Conservation (phyloP, 2,329 filamentous ascomycete genomes). For the Podosphaera fusca region DNA sequence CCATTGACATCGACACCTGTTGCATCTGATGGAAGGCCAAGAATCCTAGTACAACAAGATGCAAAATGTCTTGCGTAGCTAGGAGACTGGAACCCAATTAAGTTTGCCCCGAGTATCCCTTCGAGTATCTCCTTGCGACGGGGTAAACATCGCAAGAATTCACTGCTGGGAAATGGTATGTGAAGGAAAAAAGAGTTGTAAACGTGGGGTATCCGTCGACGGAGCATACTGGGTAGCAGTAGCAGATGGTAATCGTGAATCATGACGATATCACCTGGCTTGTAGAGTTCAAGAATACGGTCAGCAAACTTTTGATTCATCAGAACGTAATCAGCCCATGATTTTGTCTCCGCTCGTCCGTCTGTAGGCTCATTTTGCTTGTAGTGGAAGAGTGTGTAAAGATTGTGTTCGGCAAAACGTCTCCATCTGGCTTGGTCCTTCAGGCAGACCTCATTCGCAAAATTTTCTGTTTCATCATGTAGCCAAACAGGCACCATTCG, state of each 20-base stretch:
- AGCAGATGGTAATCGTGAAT: constrained; percentile 91
- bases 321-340: constrained; percentile 82
- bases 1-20: constrained; percentile 77
- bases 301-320: constrained; percentile 88
- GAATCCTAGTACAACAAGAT: constrained; percentile 75
- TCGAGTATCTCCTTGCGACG: constrained; percentile 77
- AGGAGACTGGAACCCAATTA: constrained; percentile 88
- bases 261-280: constrained; percentile 76
- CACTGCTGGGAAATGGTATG: constrained; percentile 84
- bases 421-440: constrained; percentile 74
- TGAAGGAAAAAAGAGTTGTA: constrained; percentile 92
- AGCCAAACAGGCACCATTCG: constrained; percentile 79
- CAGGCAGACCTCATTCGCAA: constrained; percentile 42
- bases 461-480: constrained; percentile 46
- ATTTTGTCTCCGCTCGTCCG: constrained; percentile 54
- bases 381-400: constrained; percentile 90
- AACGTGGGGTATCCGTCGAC: constrained; percentile 66
- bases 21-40: constrained; percentile 72
- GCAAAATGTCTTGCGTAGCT: constrained; percentile 89
- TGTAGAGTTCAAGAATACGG: constrained; percentile 69
- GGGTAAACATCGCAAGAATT: constrained; percentile 75
- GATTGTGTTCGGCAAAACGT: constrained; percentile 70
- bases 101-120: constrained; percentile 72
- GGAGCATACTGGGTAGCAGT: constrained; percentile 67
- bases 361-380: constrained; percentile 82